A percentile compares a stretch with the other conserved stretches of the same genome.
Evolutionary conservation across 176 grass and related monocot species (phyloP).

Genomic region (Elymus sibiricus): DNA sequence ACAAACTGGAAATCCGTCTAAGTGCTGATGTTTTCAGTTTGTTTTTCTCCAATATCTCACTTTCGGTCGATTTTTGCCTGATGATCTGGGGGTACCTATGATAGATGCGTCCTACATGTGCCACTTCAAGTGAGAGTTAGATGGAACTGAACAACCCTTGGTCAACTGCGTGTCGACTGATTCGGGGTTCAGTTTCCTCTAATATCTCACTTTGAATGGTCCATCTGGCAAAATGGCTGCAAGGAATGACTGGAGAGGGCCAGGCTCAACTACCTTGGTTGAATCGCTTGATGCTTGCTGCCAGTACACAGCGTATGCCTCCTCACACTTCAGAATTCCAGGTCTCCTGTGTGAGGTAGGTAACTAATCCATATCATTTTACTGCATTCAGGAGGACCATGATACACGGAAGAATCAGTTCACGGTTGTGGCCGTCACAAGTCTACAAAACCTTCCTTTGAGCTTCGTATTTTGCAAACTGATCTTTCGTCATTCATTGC

Average conservation of each 20-base stretch:
- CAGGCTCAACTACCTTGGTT: not conserved
- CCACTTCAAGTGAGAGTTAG: slow-evolving; percentile 39
- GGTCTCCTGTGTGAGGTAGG: not conserved
- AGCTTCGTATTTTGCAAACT: too few species aligned
- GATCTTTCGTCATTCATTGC: too few species aligned
- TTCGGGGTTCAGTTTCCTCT: not conserved
- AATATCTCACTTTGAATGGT: slow-evolving; percentile 26
- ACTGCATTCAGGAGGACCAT: too few species aligned
- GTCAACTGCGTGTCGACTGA: not conserved
- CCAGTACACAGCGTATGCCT: not conserved
- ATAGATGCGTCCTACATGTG: not conserved
- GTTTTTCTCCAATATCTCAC: slow-evolving; percentile 11
- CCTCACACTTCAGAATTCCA: not conserved
- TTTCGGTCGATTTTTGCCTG: not conserved
- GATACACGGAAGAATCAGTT: too few species aligned
- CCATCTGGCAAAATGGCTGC: not conserved
- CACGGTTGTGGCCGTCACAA: too few species aligned
- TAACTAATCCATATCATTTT: not conserved
- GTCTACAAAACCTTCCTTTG: too few species aligned
- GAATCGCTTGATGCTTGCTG: not conserved
- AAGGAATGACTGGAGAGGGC: not conserved
- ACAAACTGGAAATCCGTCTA: slow-evolving; percentile 22
- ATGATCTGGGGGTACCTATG: not conserved
- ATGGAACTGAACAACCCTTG: not conserved
- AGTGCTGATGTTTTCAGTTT: not conserved